A percentile compares a stretch with the other conserved stretches of the same genome.
phyloP scores from a whole-genome alignment of 2,329 filamentous ascomycete species.

The Microdochium bolleyi region DNA sequence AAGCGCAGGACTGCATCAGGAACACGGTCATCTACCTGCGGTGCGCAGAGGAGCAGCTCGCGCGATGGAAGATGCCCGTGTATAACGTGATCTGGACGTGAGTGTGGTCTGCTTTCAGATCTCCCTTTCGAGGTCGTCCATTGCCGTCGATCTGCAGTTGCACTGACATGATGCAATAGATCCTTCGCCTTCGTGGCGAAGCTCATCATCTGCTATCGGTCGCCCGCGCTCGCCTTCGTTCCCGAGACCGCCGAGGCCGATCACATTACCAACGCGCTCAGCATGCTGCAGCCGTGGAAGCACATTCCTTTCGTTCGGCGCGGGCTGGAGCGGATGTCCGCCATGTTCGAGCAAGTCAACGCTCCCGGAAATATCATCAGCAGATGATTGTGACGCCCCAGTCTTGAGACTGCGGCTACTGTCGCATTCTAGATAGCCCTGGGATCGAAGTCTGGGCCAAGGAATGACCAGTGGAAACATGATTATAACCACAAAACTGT shows the following conservation, averaged over 20 bases:
- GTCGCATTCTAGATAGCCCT: too few species aligned
- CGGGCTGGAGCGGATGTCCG: conserved; percentile 4
- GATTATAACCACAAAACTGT: too few species aligned
- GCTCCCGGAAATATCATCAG: too few species aligned
- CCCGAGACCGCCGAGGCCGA: conserved; percentile 4
- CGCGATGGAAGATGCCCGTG: conserved; percentile 5
- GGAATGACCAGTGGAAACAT: too few species aligned
- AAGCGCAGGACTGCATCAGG: conserved; percentile 5
- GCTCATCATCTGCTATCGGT: conserved; percentile 5
- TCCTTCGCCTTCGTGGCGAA: conserved; percentile 5
- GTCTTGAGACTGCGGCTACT: too few species aligned
- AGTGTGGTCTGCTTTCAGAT: too few species aligned
- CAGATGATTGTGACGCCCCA: too few species aligned
- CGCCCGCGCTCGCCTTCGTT: conserved; percentile 4
- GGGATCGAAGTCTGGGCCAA: too few species aligned
- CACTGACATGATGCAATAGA: not conserved
- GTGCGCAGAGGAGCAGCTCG: conserved; percentile 6
- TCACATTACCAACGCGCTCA: conserved; percentile 3
- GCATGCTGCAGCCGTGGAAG: conserved; percentile 5
- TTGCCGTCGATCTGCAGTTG: not conserved
- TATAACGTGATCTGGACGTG: conserved; percentile 6
- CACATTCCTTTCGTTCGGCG: conserved; percentile 6
- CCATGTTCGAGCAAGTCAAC: conserved; percentile 5
- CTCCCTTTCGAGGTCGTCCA: too few species aligned
- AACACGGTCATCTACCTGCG: conserved; percentile 3